A percentile compares a stretch with the other conserved stretches of the same genome.
These are phyloP conservation scores for Barbatosphaeria neglecta DNA, from an alignment of 495 filamentous ascomycete genomes.

Conservation along the genomic window DNA sequence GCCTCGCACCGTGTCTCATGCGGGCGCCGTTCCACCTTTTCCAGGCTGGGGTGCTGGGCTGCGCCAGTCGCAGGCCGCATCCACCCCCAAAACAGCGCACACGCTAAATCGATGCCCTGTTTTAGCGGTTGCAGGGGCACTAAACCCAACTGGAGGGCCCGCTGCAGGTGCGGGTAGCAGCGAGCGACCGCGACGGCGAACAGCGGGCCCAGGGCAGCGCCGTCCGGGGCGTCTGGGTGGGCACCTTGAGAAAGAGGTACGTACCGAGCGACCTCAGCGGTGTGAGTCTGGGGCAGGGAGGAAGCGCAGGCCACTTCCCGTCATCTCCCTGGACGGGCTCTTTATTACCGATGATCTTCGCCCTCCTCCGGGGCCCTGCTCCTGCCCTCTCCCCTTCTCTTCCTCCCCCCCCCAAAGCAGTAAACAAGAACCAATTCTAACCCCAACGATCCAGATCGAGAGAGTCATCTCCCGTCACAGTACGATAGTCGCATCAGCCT, in stretches of 20 bases:
- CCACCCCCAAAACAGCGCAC: too few relatives aligned
- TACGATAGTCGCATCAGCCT: slow-evolving; percentile 40
- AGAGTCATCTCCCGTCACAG: slow-evolving; percentile 44
- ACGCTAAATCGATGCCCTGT: too few relatives aligned
- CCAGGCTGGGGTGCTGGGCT: too few relatives aligned
- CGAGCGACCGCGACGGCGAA: background rate
- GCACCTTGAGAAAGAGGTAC: background rate
- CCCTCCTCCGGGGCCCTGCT: slow-evolving; percentile 4
- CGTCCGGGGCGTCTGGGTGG: background rate
- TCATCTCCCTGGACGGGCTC: background rate
- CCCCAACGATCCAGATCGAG: slow-evolving; percentile 30
- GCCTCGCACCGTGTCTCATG: too few relatives aligned
- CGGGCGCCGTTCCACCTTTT: too few relatives aligned
- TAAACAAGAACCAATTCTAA: slow-evolving; percentile 28
- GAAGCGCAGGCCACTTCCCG: background rate
- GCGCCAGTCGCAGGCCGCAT: too few relatives aligned
- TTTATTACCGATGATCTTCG: slow-evolving; percentile 3
- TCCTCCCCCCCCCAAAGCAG: slow-evolving; percentile 29
- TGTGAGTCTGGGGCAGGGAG: background rate
- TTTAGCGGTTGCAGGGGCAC: background rate
- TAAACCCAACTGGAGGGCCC: background rate
- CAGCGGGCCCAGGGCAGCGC: background rate
- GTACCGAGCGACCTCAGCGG: background rate
- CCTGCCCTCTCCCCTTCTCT: slow-evolving; percentile 16
- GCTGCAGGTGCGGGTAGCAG: background rate